phyloP scores from a whole-genome alignment of 345 rosid species.

The Lepidium didymum region DNA sequence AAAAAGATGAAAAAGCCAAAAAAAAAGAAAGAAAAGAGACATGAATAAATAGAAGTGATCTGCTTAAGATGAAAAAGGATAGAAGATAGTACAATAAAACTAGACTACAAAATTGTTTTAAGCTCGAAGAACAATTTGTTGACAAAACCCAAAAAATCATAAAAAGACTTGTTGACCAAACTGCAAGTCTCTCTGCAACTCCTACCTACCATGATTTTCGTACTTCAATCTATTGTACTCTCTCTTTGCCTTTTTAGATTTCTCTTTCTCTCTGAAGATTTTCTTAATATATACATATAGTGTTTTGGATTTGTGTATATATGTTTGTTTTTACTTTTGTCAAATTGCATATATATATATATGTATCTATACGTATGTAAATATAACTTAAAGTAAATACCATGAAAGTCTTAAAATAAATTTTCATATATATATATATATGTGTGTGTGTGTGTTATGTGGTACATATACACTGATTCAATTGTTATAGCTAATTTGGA shows the following conservation, averaged over 20 bases:
- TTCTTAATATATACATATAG: neutral
- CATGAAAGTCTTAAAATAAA: neutral
- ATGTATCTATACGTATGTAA: neutral
- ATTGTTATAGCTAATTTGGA: neutral
- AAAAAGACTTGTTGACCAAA: conserved; percentile 27
- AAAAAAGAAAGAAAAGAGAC: conserved; percentile 19
- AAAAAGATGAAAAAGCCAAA: conserved; percentile 4
- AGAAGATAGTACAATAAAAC: conserved; percentile 22
- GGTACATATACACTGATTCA: neutral
- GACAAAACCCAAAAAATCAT: neutral
- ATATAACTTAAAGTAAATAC: neutral
- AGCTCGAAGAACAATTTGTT: conserved; percentile 23
- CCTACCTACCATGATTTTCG: conserved; percentile 13
- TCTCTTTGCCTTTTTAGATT: conserved; percentile 3
- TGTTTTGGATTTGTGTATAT: neutral
- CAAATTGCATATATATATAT: neutral
- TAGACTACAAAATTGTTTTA: conserved; percentile 8
- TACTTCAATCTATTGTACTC: conserved; percentile 15
- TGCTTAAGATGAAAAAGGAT: conserved; percentile 33
- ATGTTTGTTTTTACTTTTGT: neutral
- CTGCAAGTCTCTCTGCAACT: neutral
- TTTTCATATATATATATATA: neutral
- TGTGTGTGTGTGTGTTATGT: too few relatives aligned
- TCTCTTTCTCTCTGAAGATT: neutral
- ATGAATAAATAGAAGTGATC: conserved; percentile 14